These are phyloP conservation scores for Macadamia integrifolia DNA, from an alignment of 164 flowering plant genomes.

Conservation along the genomic window DNA sequence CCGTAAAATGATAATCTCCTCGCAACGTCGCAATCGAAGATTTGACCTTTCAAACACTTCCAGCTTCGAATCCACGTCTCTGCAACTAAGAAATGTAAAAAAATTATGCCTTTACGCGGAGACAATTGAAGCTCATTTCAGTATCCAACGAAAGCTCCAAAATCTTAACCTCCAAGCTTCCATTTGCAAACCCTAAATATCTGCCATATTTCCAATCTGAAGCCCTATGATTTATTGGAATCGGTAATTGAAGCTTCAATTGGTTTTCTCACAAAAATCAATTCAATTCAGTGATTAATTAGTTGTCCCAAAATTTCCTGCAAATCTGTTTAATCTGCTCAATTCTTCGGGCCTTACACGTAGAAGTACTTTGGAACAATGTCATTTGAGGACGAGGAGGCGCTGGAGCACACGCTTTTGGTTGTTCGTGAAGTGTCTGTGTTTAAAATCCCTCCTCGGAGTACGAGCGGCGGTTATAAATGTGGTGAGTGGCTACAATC, in stretches of 20 bases:
- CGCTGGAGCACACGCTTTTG: slow-evolving; percentile 90
- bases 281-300: no score
- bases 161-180: not conserved
- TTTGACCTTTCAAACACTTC: not conserved
- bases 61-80: slow-evolving; percentile 1
- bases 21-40: not conserved
- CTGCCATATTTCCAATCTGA: not conserved
- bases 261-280: no score
- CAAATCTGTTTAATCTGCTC: not conserved
- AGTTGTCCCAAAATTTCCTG: not conserved
- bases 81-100: not conserved
- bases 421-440: slow-evolving; percentile 91
- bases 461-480: slow-evolving; percentile 91
- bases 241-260: no score
- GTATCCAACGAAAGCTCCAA: not conserved
- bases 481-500: slow-evolving; percentile 99
- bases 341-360: no score
- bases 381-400: slow-evolving; percentile 76
- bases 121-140: not conserved
- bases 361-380: slow-evolving; percentile 19
- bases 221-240: no score
- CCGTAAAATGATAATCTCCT: no score
- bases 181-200: not conserved
- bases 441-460: slow-evolving; percentile 90
- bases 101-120: no score